Conservation (phyloP, 208 protist genomes). For the Acanthamoeba lenticulata region DNA sequence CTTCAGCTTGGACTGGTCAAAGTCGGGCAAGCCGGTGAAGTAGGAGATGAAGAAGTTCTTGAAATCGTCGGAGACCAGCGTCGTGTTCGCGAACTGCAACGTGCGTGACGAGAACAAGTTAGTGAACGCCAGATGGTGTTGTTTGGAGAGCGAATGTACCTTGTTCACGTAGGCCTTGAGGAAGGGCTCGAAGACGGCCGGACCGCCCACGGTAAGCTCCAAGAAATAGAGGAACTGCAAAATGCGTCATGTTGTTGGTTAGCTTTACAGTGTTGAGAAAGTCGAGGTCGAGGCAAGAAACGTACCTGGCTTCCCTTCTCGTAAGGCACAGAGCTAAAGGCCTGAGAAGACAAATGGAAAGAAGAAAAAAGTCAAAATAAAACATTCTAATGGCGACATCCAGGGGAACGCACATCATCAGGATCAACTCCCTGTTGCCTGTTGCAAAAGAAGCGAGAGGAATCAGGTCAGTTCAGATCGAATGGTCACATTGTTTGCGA, state of each 20-base stretch:
- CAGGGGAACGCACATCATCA: constrained; percentile 83
- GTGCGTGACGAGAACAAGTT: background rate
- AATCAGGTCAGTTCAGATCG: background rate
- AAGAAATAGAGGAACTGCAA: constrained; percentile 88
- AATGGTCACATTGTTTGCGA: constrained; percentile 41
- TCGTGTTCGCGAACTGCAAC: constrained; percentile 76
- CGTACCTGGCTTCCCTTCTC: constrained; percentile 74
- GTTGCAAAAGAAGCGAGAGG: background rate
- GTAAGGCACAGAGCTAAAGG: constrained; percentile 90
- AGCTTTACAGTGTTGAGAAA: background rate
- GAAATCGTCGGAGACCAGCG: constrained; percentile 82
- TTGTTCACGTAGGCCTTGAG: constrained; percentile 80
- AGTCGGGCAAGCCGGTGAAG: constrained; percentile 70
- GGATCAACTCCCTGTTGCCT: constrained; percentile 83
- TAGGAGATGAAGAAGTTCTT: constrained; percentile 80
- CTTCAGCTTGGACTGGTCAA: constrained; percentile 62
- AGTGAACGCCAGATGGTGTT: background rate
- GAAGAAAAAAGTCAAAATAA: background rate
- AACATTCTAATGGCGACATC: background rate
- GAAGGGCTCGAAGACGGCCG: constrained; percentile 79
- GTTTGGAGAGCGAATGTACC: background rate
- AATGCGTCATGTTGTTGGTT: constrained; percentile 79
- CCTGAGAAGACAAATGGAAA: constrained; percentile 18
- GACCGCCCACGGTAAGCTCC: constrained; percentile 81
- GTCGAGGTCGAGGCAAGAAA: too few species aligned